Base-by-base conservation (phyloP, 208 protist species). In the Borovskyia barvae region DNA sequence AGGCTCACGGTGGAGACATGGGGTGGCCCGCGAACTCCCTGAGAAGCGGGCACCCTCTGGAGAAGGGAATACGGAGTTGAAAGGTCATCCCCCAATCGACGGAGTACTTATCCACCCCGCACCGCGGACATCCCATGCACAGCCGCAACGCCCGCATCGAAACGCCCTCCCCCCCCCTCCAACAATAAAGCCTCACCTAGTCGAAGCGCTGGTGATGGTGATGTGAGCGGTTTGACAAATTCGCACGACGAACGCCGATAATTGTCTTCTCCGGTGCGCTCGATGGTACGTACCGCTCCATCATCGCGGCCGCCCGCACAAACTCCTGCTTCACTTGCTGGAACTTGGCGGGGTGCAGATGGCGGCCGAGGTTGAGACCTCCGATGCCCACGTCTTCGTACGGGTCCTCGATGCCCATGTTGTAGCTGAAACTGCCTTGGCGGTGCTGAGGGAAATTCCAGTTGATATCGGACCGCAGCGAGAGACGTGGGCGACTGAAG, bases 321-420 rank as follows among this genome's bases (percentile, higher is more conserved):
- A 95, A 92, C 65, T 95, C 85, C 57, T 93, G 85, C 69, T 93
- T 92, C 25, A 95, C 89, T 43, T 90, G 63, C 60, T 90, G 77
- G 53, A 95, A 95, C 77, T 95, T 95, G 5, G 85, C 85, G 4
- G 64, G 72, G 67, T 95, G 89, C 33, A 95, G 68, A 59, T 92
- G 86, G 14, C 89, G 85, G 11, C 89, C 89, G 7, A 95, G 66
- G 65, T 95, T 95, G 25, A 95, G 79, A 4, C 89, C 89, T 4
- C 89, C 89, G 0, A 52, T 75, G 26, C 85, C 86, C 25, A 93
- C 79, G 52, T 95, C 85, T 56, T 95, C 89, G 57, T 95, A 95
- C 11, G 89, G 89, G 53, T 95, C 89, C 58, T 95, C 89, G 41
- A 95, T 92, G 42, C 85, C 75, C 9, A 95, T 61, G 40, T 80